Evolutionary conservation across 2,329 filamentous ascomycete species (phyloP), one percentile per base, ranked within the genome.

Genomic region (Aspergillus sp.): DNA sequence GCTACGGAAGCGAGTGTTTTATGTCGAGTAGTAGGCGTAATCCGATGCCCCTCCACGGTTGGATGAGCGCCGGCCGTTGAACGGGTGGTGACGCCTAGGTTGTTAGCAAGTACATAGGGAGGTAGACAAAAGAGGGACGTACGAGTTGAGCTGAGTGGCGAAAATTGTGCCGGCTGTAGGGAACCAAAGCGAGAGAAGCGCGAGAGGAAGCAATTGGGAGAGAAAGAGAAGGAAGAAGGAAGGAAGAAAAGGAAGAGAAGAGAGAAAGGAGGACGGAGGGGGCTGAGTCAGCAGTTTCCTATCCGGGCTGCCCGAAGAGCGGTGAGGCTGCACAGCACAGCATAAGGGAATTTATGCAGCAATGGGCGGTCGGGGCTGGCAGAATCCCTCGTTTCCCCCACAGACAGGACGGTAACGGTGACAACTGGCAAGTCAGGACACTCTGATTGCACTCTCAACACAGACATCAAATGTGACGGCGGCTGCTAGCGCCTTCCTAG

Each of bases 121-220:
- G 16, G 12, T 24, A 14, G 14, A 22, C 13, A 15, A 15, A 14
- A 35, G 42, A 33, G 25, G 19, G 17, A 69, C 86, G 64, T 75
- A 94, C 88, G 86, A 94, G 77, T 91, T 91, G 52, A 95, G 81
- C 55, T 93, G 82, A 71, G 93, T 95, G 74, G 86, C 89, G 81
- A 94, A 95, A 88, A 86, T 94, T 70, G 84, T 94, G 85, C 75
- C 81, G 80, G 71, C 73, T 51, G 56, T 58, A 44, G 48, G 56
- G 67, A 78, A 82, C 68, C 76, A 78, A n/a, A n/a, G n/a, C n/a
- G n/a, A n/a, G n/a, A n/a, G n/a, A n/a, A n/a, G n/a, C n/a, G n/a
- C n/a, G n/a, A n/a, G n/a, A n/a, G n/a, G n/a, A n/a, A n/a, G n/a
- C n/a, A n/a, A n/a, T n/a, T n/a, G n/a, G n/a, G 33, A 24, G 32